Evolutionary conservation across 2,329 filamentous ascomycete species (phyloP).

Genomic region (Sclerotinia minor): DNA sequence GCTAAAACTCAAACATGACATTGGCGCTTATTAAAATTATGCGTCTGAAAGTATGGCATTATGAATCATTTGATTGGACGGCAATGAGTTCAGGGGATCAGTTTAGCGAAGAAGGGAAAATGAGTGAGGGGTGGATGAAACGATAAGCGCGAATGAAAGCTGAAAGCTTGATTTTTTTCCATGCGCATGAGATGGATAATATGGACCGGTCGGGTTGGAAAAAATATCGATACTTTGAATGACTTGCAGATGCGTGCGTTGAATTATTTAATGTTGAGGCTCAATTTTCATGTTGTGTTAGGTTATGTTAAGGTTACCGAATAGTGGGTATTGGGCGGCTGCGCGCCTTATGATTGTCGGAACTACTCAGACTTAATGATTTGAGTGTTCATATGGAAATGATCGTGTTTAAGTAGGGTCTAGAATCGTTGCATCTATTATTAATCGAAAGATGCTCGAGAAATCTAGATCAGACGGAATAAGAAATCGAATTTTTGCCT

Average conservation of each 20-base stretch:
- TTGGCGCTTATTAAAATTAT: slow-evolving; percentile 12
- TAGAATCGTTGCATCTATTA: neutral
- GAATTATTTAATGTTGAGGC: neutral
- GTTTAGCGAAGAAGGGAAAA: neutral
- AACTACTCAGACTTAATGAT: neutral
- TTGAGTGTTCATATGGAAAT: neutral
- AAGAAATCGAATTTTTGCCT: neutral
- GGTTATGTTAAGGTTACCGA: neutral
- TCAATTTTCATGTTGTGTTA: slow-evolving; percentile 1
- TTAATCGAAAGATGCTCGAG: neutral
- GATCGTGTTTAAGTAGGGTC: neutral
- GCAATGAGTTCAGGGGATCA: slow-evolving; percentile 9
- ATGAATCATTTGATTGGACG: slow-evolving; percentile 12
- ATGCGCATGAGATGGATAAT: neutral
- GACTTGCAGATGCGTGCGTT: neutral
- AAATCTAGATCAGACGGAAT: slow-evolving; percentile 9
- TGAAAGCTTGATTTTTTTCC: neutral
- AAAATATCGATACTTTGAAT: neutral
- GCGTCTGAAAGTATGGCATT: neutral
- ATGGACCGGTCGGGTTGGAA: neutral
- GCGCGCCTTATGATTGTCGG: neutral
- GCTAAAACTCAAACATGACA: neutral
- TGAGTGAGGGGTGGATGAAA: slow-evolving; percentile 11
- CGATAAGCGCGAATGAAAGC: slow-evolving; percentile 19
- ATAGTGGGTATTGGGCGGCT: slow-evolving; percentile 1